These are phyloP conservation scores for Asterophora parasitica DNA, from an alignment of 768 basidiomycete genomes.

Conservation along the genomic window DNA sequence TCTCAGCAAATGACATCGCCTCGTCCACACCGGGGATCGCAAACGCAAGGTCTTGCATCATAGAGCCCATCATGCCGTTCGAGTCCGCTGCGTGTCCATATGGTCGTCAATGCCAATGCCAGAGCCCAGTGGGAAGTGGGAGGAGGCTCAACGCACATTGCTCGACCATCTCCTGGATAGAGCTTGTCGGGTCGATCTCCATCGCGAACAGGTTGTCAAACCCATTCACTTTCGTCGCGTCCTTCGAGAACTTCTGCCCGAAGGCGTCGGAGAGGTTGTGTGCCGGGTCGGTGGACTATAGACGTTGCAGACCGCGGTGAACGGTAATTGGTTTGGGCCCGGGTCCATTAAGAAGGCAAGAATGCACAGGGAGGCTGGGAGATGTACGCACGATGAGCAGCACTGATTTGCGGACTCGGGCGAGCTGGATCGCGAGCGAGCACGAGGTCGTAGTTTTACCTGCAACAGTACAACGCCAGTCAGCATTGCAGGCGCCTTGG, in stretches of 20 bases:
- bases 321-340: no score
- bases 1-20: slow-evolving; percentile 99
- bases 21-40: slow-evolving; percentile 99
- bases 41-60: slow-evolving; percentile 99
- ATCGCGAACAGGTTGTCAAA: slow-evolving; percentile 96
- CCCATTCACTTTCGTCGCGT: slow-evolving; percentile 96
- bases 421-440: slow-evolving; percentile 94
- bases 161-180: slow-evolving; percentile 99
- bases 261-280: slow-evolving; percentile 99
- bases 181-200: slow-evolving; percentile 98
- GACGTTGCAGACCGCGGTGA: no score
- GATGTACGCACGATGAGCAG: slow-evolving; percentile 78
- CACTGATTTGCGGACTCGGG: slow-evolving; percentile 88
- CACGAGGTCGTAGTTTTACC: slow-evolving; percentile 99
- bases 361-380: not conserved
- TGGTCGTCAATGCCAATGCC: no score
- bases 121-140: not conserved
- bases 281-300: slow-evolving; percentile 99
- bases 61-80: slow-evolving; percentile 94
- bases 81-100: slow-evolving; percentile 57
- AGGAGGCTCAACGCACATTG: slow-evolving; percentile 55
- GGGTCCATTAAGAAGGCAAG: no score
- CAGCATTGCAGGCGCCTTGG: no score
- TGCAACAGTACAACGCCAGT: slow-evolving; percentile 22
- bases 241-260: slow-evolving; percentile 98